Evolutionary conservation across 331 rosid genomes (phyloP), one percentile per base, ranked within the genome.

Genomic region (Prunus yedoensis): DNA sequence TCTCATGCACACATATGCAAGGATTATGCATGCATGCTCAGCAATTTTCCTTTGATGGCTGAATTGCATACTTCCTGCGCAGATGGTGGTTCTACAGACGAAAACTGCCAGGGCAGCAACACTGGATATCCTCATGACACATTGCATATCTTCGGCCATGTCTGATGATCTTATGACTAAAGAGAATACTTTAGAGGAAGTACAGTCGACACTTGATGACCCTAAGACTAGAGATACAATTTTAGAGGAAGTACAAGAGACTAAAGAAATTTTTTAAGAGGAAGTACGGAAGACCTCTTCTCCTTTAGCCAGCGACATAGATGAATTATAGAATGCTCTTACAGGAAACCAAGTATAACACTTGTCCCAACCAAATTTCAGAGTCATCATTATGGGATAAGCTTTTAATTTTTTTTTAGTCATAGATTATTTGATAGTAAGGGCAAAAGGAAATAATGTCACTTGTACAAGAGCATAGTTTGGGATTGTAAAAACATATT

Each of bases 131-230:
- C 88, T 90, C 66, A 76, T 79, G 27, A 90, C 89, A 70, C 96
- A 90, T 69, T 88, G 96, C 76, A 84, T 90, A 86, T 86, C 91
- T 25, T 86, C 96, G 17, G 88, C 91, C 43, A 73, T 84, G 82
- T 90, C 96, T 14, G 89, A 90, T 49, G 92, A 90, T 81, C 88
- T 90, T 71, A 88, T 81, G 68, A 73, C 85, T 23, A 83, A 71
- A 75, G 60, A 64, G 16, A 61, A 68, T 8, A 30, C 54, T 20
- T 43, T 46, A 12, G 57, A 45, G 77, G 77, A 59, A 60, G 47
- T 73, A 58, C 12, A 21, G 2, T 16, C 41, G 41, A 9, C 10
- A 5, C 18, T 66, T 27, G 43, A 23, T 38, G 75, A 56, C 65
- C 54, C 13, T 56, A 47, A 47, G 58, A 25, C 43, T 25, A 21